Evolutionary conservation across 768 basidiomycete species (phyloP).

Genomic region (Mycena galopus): DNA sequence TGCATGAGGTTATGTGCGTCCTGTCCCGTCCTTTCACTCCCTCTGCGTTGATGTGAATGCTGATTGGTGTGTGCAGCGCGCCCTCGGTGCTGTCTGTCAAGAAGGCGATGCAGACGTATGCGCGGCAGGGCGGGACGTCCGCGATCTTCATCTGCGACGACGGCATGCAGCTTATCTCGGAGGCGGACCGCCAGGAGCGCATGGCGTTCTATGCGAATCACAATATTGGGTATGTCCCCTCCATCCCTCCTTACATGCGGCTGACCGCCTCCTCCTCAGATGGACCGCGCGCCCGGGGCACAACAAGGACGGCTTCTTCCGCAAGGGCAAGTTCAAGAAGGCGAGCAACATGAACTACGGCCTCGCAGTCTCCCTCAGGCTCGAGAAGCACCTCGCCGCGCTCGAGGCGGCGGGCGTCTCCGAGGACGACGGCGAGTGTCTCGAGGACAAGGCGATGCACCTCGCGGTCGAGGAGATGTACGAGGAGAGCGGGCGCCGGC

Average conservation of each 20-base stretch:
- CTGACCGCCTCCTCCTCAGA: slow-evolving; percentile 30
- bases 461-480: slow-evolving; percentile 81
- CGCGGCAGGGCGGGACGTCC: slow-evolving; percentile 85
- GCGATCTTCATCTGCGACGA: slow-evolving; percentile 89
- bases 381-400: slow-evolving; percentile 64
- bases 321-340: slow-evolving; percentile 93
- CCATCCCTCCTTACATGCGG: neutral
- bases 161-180: slow-evolving; percentile 52
- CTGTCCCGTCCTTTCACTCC: neutral
- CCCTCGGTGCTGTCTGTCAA: slow-evolving; percentile 86
- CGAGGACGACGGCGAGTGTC: slow-evolving; percentile 60
- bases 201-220: slow-evolving; percentile 85
- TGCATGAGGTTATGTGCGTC: slow-evolving; percentile 79
- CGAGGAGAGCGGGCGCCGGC: slow-evolving; percentile 66
- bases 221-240: slow-evolving; percentile 61
- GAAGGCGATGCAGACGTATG: slow-evolving; percentile 89
- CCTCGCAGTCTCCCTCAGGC: slow-evolving; percentile 72
- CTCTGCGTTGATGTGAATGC: neutral
- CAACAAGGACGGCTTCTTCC: slow-evolving; percentile 88
- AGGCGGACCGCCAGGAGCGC: slow-evolving; percentile 77
- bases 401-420: slow-evolving; percentile 56
- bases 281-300: slow-evolving; percentile 88
- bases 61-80: slow-evolving; percentile 52
- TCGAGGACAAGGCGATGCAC: slow-evolving; percentile 81
- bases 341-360: slow-evolving; percentile 87